These are phyloP conservation scores for Betula pendula DNA, from an alignment of 306 rosid genomes.

Conservation along the genomic window DNA sequence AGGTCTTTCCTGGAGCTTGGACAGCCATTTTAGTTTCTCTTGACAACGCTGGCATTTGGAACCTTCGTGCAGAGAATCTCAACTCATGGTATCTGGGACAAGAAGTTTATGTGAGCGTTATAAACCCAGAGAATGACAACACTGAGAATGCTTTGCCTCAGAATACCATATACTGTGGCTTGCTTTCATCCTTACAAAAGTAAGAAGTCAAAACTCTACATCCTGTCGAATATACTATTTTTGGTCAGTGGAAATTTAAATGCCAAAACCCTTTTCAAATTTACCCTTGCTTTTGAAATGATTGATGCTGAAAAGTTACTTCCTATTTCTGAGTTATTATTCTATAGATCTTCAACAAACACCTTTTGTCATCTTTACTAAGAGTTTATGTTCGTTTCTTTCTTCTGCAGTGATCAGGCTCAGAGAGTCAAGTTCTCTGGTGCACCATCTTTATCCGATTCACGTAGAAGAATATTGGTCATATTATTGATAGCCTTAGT, in stretches of 20 bases:
- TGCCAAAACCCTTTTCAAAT: background rate
- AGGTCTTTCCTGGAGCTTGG: conserved; percentile 98
- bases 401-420: conserved; percentile 74
- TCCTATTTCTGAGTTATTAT: background rate
- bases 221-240: background rate
- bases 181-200: conserved; percentile 84
- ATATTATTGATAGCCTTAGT: conserved; percentile 35
- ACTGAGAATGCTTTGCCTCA: conserved; percentile 56
- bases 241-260: background rate
- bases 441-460: conserved; percentile 35
- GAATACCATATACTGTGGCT: conserved; percentile 77
- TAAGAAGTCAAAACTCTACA: conserved; percentile 38
- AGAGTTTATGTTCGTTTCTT: conserved; percentile 15
- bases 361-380: background rate
- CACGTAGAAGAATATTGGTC: conserved; percentile 36
- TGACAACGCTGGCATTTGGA: conserved; percentile 91
- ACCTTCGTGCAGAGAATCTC: conserved; percentile 84
- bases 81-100: conserved; percentile 90
- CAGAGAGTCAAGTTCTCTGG: conserved; percentile 73
- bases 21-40: conserved; percentile 86
- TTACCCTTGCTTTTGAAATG: background rate
- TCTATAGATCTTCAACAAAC: background rate
- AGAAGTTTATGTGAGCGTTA: conserved; percentile 70
- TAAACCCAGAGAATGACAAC: conserved; percentile 62
- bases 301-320: background rate